Conservation (phyloP, 495 filamentous ascomycete genomes). For the Tuber calosporum region DNA sequence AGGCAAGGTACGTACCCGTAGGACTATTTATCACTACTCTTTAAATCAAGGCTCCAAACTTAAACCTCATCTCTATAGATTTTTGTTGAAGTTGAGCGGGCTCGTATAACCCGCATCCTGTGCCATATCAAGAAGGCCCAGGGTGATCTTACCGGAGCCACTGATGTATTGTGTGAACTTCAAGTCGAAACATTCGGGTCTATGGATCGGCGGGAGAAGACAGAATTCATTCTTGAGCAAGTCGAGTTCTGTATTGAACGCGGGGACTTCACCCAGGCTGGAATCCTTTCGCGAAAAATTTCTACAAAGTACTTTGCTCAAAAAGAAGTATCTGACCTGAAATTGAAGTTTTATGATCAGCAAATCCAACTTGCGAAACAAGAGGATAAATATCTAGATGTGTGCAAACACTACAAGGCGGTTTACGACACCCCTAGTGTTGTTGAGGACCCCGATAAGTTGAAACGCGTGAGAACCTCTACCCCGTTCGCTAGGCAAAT, state of each 20-base stretch:
- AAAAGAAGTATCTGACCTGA: constrained; percentile 90
- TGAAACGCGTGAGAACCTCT: constrained; percentile 63
- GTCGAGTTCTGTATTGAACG: constrained; percentile 91
- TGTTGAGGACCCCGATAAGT: constrained; percentile 75
- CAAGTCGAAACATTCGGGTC: constrained; percentile 99
- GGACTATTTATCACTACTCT: background rate
- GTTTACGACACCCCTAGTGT: constrained; percentile 92
- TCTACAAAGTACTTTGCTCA: constrained; percentile 87
- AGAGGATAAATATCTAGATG: constrained; percentile 92
- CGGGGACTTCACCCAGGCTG: constrained; percentile 90
- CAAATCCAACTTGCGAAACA: constrained; percentile 93
- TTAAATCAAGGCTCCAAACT: constrained; percentile 1
- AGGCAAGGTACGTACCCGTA: constrained; percentile 62
- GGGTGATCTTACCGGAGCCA: constrained; percentile 80
- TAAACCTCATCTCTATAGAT: constrained; percentile 52
- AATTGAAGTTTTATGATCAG: constrained; percentile 92
- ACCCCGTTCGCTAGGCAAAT: background rate
- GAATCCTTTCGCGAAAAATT: constrained; percentile 92
- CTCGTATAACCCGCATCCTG: constrained; percentile 85
- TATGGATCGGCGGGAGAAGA: constrained; percentile 95
- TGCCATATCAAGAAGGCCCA: constrained; percentile 95
- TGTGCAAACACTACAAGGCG: constrained; percentile 93
- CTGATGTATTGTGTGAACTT: constrained; percentile 89
- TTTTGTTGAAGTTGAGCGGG: constrained; percentile 96
- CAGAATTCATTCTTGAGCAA: constrained; percentile 94